These are phyloP conservation scores for Gnetum montanum DNA, from an alignment of 75 land plant species.

Conservation along the genomic window DNA sequence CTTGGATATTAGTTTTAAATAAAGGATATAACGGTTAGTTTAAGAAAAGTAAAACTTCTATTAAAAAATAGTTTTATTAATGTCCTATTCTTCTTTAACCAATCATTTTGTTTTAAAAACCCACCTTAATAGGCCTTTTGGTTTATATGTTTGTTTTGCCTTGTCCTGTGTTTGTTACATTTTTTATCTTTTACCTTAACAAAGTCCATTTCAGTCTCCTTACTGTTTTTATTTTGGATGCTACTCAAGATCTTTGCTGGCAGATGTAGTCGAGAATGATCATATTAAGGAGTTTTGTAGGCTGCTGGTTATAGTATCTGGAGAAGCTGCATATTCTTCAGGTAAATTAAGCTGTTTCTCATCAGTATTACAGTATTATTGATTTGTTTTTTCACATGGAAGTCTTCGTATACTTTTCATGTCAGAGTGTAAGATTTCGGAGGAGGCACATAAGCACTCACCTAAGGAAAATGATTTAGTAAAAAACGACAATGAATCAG, in stretches of 20 bases:
- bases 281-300: conserved; percentile 77
- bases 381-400: background rate
- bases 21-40: too few species aligned
- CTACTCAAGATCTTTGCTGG: conserved; percentile 62
- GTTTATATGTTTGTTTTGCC: background rate
- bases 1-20: too few species aligned
- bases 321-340: conserved; percentile 62
- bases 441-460: background rate
- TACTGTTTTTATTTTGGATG: conserved; percentile 1
- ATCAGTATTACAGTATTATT: background rate
- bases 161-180: background rate
- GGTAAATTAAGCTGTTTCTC: conserved; percentile 37
- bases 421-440: too few species aligned
- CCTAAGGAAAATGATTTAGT: conserved; percentile 1
- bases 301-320: conserved; percentile 58
- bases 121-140: background rate
- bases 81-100: too few species aligned
- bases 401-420: too few species aligned
- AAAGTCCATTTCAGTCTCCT: background rate
- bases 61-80: too few species aligned
- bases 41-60: too few species aligned
- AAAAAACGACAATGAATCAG: background rate
- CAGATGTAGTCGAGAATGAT: conserved; percentile 66
- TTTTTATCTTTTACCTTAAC: background rate
- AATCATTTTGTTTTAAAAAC: too few species aligned